These are phyloP conservation scores for Vitis hybrid DNA, from an alignment of 177 flowering plant genomes.

Conservation along the genomic window DNA sequence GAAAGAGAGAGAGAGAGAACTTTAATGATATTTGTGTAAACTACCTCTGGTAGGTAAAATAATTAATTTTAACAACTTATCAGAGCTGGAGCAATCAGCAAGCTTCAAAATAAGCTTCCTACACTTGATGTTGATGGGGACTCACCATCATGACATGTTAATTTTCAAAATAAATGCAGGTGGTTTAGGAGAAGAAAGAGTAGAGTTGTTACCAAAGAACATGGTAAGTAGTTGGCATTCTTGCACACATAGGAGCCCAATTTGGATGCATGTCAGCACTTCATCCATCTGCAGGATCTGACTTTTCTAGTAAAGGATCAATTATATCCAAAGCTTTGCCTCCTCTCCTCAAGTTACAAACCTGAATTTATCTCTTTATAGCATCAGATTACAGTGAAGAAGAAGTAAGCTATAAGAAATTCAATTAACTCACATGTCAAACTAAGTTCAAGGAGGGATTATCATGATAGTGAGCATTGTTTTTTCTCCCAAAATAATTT, in stretches of 20 bases:
- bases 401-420: too few species aligned
- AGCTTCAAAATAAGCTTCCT: neutral
- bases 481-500: too few species aligned
- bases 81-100: constrained; percentile 6
- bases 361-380: neutral
- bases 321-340: constrained; percentile 4
- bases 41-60: too few species aligned
- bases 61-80: too few species aligned
- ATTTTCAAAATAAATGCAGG: constrained; percentile 27
- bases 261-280: constrained; percentile 27
- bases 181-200: constrained; percentile 22
- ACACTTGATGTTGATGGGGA: constrained; percentile 17
- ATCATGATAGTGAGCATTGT: too few species aligned
- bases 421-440: constrained; percentile 30
- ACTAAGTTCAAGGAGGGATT: constrained; percentile 18
- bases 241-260: constrained; percentile 41
- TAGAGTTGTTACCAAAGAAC: constrained; percentile 15
- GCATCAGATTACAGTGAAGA: too few species aligned
- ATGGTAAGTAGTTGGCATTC: constrained; percentile 31
- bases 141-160: neutral
- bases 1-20: too few species aligned
- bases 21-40: too few species aligned
- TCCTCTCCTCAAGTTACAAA: constrained; percentile 28
- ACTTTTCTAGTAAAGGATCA: too few species aligned
- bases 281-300: too few species aligned